Conservation (phyloP, 1,139 yeast species). For the Kurtzmaniella quercitrusa region DNA sequence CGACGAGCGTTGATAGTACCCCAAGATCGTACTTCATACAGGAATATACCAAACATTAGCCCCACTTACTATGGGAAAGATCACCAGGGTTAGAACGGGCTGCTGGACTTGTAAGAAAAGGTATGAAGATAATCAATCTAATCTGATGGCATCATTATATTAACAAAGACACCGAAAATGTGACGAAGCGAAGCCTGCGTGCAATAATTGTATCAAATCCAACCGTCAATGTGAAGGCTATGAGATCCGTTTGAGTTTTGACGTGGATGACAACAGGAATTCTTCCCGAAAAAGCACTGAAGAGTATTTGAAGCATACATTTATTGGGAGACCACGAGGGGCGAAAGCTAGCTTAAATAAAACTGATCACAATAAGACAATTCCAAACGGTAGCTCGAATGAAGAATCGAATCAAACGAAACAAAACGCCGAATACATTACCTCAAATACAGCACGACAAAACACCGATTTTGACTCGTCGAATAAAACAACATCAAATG, state of each 20-base stretch:
- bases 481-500: neutral
- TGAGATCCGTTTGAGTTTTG: conserved; percentile 42
- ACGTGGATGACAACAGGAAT: conserved; percentile 36
- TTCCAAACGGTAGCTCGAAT: too few species aligned
- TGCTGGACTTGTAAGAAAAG: conserved; percentile 46
- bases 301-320: conserved; percentile 4
- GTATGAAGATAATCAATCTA: conserved; percentile 16
- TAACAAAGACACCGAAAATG: conserved; percentile 45
- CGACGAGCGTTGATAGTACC: too few species aligned
- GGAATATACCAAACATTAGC: neutral
- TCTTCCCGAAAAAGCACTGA: conserved; percentile 8
- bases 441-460: neutral
- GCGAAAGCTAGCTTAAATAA: neutral
- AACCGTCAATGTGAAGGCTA: conserved; percentile 49
- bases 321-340: conserved; percentile 6
- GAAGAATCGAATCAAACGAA: neutral
- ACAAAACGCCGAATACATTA: neutral
- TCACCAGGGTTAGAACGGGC: conserved; percentile 47
- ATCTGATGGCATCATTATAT: neutral
- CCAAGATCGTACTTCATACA: neutral
- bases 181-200: conserved; percentile 52
- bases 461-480: too few species aligned
- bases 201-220: conserved; percentile 47
- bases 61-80: conserved; percentile 27
- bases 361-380: neutral